phyloP scores from a whole-genome alignment of 352 stramenopile genomes.

The Globisporangium emineosum region DNA sequence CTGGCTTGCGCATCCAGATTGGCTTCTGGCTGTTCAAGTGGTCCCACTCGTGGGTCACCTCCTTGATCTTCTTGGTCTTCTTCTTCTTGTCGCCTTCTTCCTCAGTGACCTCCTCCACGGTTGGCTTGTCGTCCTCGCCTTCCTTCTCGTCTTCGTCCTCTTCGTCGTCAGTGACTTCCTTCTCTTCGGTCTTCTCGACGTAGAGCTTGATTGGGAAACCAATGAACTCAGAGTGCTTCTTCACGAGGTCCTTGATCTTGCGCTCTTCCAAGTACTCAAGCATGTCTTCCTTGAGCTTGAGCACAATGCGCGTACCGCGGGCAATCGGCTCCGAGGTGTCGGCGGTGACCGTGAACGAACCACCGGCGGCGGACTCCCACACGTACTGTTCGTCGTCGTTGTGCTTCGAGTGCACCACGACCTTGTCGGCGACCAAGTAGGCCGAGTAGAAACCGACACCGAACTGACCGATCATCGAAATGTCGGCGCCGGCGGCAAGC shows the following conservation, averaged over 20 bases:
- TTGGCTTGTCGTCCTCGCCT: constrained; percentile 95
- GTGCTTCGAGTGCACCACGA: constrained; percentile 98
- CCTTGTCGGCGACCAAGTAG: constrained; percentile 99
- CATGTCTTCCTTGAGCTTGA: constrained; percentile 99
- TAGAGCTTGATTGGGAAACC: constrained; percentile 99
- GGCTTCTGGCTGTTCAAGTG: constrained; percentile 99
- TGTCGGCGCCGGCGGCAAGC: constrained; percentile 95
- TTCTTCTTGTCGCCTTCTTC: constrained; percentile 98
- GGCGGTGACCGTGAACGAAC: constrained; percentile 96
- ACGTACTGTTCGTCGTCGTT: constrained; percentile 98
- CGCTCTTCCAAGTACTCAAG: constrained; percentile 98
- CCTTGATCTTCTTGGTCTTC: constrained; percentile 97
- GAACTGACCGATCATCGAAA: constrained; percentile 99
- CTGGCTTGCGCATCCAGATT: constrained; percentile 99
- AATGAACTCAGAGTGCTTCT: constrained; percentile 99
- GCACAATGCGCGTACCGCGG: constrained; percentile 94
- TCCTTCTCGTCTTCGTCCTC: constrained; percentile 96
- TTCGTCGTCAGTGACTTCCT: constrained; percentile 99
- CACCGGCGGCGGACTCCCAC: constrained; percentile 97
- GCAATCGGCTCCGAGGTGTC: constrained; percentile 87
- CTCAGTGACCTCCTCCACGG: constrained; percentile 96
- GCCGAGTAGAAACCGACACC: constrained; percentile 99
- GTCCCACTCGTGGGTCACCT: constrained; percentile 99
- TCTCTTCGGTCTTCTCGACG: constrained; percentile 99
- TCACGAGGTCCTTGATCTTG: constrained; percentile 98